Percentiles rank a stretch among this genome's conserved stretches.
These are phyloP conservation scores for Tetrapisispora iriomotensis DNA, from an alignment of 805 yeast genomes.

Conservation along the genomic window DNA sequence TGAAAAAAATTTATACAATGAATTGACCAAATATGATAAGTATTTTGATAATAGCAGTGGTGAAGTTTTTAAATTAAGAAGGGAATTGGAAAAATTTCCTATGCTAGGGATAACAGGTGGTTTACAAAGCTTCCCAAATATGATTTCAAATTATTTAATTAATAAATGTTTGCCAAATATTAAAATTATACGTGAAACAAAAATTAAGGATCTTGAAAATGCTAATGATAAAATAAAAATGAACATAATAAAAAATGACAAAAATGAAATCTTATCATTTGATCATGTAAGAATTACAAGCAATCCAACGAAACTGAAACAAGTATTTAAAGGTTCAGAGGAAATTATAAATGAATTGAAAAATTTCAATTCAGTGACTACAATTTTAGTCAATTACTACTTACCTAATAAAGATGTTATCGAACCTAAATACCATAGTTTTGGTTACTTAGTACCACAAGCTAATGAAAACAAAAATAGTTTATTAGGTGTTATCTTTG, in stretches of 20 bases:
- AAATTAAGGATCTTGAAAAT: background rate
- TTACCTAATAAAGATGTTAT: constrained; percentile 37
- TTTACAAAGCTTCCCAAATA: constrained; percentile 40
- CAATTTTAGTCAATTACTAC: constrained; percentile 64
- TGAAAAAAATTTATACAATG: constrained; percentile 15
- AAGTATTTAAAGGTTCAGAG: constrained; percentile 20
- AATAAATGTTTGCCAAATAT: constrained; percentile 3
- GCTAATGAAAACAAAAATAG: constrained; percentile 38
- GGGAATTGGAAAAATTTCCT: constrained; percentile 43
- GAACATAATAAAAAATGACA: background rate
- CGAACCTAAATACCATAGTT: constrained; percentile 44
- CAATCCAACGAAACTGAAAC: constrained; percentile 34
- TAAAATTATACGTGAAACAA: constrained; percentile 4
- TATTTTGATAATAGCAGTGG: constrained; percentile 32
- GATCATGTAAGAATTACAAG: constrained; percentile 57
- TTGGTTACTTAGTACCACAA: constrained; percentile 80
- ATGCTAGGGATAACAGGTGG: constrained; percentile 53
- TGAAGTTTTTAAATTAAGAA: constrained; percentile 31
- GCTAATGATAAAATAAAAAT: background rate
- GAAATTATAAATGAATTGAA: constrained; percentile 16
- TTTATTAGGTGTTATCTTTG: constrained; percentile 81
- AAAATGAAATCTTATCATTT: constrained; percentile 17
- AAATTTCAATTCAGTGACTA: constrained; percentile 30
- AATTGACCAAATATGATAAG: constrained; percentile 30
- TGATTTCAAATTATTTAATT: constrained; percentile 2